Evolutionary conservation across 1,284 basidiomycete species (phyloP), one percentile per base, ranked within the genome.

Genomic region (Psilocybe mexicana): DNA sequence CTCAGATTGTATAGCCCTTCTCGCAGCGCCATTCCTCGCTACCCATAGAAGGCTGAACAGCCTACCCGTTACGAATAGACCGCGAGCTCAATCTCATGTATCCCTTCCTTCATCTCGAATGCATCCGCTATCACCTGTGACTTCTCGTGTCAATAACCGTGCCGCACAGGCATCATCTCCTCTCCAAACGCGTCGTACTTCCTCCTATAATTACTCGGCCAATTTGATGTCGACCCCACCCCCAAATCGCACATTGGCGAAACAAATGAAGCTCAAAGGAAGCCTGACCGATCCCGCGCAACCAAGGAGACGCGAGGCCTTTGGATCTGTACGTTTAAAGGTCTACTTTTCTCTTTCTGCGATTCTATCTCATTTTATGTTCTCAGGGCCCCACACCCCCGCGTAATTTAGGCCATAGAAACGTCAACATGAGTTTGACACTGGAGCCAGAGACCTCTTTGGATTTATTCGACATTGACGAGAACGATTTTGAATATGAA

Each of bases 241-340:
- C 43, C 87, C 83, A 1, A 88, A 87, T 64, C 79, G 82, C 49
- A 76, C 77, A 23, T 73, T 84, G 55, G 72, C 78, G n/a, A 78
- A 75, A 64, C 80, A 83, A 64, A 77, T 87, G 52, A 84, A 83
- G 68, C 72, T 86, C 40, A 87, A 73, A 60, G 88, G 88, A 58
- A 85, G 85, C 65, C 72, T 86, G 47, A 91, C 88, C 4, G 88
- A 90, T 67, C 88, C 88, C 23, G 82, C 87, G 10, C 83, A 86
- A 59, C 80, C 83, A 6, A 79, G 88, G 51, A 82, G 86, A 58
- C 80, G 87, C 30, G 83, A 82, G 63, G 72, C 77, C 60, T 78
- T 83, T 60, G 79, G 75, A 52, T 70, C 74, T 58, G 82, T 84
- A 62, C 50, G 79, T 70, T 45, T 40, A 54, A 56, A 49, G 18